phyloP scores from a whole-genome alignment of 352 stramenopile genomes.

The Globisporangium heterothallicum region DNA sequence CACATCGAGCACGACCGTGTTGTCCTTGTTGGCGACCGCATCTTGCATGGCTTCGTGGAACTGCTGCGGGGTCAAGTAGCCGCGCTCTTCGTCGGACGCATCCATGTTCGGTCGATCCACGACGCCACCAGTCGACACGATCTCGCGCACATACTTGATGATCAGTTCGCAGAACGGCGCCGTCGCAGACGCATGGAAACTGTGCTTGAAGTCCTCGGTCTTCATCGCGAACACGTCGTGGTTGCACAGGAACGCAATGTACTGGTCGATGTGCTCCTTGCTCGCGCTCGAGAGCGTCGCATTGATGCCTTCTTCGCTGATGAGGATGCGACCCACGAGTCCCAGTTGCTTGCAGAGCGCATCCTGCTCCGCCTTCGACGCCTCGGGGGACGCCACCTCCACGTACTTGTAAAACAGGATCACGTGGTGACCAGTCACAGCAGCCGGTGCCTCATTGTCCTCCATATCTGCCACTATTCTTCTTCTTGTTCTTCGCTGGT shows the following conservation, averaged over 20 bases:
- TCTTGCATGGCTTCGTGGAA: conserved; percentile 64
- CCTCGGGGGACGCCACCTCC: conserved; percentile 29
- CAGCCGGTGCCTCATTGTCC: background rate
- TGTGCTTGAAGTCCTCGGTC: conserved; percentile 74
- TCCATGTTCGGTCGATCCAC: conserved; percentile 49
- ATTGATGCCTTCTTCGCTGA: conserved; percentile 83
- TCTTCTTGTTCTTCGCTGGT: background rate
- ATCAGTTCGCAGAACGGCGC: conserved; percentile 60
- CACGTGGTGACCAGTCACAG: conserved; percentile 26
- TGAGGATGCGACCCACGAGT: conserved; percentile 64
- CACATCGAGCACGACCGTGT: conserved; percentile 53
- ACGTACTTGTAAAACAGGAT: conserved; percentile 84
- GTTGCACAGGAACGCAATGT: conserved; percentile 48
- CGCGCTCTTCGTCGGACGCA: conserved; percentile 46
- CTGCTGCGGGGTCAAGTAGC: conserved; percentile 70
- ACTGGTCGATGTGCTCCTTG: conserved; percentile 45
- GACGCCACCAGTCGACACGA: conserved; percentile 56
- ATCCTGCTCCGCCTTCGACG: conserved; percentile 44
- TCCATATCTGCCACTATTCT: background rate
- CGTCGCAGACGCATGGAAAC: conserved; percentile 25
- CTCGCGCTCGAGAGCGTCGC: conserved; percentile 59
- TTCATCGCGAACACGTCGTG: conserved; percentile 51
- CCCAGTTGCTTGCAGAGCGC: conserved; percentile 43
- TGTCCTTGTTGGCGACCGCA: conserved; percentile 35
- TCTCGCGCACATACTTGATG: conserved; percentile 76